Evolutionary conservation across 2,329 filamentous ascomycete species (phyloP).

Genomic region (Helotiales sp.): DNA sequence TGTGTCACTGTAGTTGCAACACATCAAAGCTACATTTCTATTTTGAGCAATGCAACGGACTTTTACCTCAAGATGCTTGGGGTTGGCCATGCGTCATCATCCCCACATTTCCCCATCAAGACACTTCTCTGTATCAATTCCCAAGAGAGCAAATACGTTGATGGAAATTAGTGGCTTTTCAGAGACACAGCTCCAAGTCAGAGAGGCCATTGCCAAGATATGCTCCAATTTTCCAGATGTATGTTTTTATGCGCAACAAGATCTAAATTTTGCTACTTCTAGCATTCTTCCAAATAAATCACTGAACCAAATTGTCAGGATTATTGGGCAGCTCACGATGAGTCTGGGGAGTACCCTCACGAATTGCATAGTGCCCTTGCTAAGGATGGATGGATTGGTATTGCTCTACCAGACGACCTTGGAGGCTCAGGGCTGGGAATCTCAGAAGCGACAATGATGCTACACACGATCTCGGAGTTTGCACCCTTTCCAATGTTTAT

Average conservation of each 20-base stretch:
- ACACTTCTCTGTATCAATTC: conserved; percentile 24
- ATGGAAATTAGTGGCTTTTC: conserved; percentile 76
- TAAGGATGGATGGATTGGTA: conserved; percentile 77
- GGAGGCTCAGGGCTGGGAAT: conserved; percentile 77
- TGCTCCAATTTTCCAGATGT: conserved; percentile 68
- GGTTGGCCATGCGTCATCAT: background rate
- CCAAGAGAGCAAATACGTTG: conserved; percentile 39
- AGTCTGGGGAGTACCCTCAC: conserved; percentile 67
- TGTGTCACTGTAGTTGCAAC: too few relatives aligned
- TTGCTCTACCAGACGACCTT: conserved; percentile 72
- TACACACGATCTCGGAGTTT: conserved; percentile 76
- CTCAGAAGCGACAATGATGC: conserved; percentile 82
- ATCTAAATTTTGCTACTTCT: background rate
- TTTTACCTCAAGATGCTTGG: conserved; percentile 12
- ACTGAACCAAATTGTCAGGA: conserved; percentile 36
- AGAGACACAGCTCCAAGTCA: conserved; percentile 70
- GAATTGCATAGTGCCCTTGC: conserved; percentile 76
- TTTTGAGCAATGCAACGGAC: conserved; percentile 15
- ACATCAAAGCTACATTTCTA: background rate
- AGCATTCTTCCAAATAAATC: background rate
- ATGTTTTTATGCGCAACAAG: conserved; percentile 18
- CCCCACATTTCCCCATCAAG: conserved; percentile 8
- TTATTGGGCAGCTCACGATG: conserved; percentile 76
- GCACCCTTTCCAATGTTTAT: conserved; percentile 1
- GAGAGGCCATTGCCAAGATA: conserved; percentile 67